Base-by-base conservation (phyloP, 129 eudicot genomes). In the Lonicera japonica region DNA sequence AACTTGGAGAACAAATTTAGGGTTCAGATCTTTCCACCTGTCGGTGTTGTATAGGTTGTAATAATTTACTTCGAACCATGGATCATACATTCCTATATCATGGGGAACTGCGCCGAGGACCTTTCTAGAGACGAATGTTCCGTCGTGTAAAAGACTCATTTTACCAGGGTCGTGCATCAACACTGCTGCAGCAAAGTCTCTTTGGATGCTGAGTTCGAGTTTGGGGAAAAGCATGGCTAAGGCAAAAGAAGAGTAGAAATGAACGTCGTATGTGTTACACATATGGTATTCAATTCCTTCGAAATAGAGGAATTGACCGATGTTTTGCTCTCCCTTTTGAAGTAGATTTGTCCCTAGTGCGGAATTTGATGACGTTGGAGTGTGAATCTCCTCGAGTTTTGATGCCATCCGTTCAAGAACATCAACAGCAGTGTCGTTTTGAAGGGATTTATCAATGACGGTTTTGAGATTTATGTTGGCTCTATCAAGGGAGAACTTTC, bases 61-160 rank as follows among this genome's bases (percentile, higher is more conserved):
- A 25, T 74, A 80, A 39, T 92, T 92, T 60, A 88, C 86, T 71
- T 88, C 86, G 72, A 92, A 87, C 98, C 96, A 92, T 23, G 98
- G 98, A 75, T 92, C 94, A 29, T 72, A 58, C 90, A 92, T 83
- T 60, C 98, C 98, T 51, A 92, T 87, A 77, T 92, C 98, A 65
- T 92, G 98, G 53, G 98, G 98, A 70, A 92, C 96, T 9, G 98
- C 95, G 57, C 98, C 98, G 56, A 92, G 88, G 58, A 81, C 95
- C 48, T 87, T 92, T 57, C 86, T 69, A 17, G 77, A 73, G 47
- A 59, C 91, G 22, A 48, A 50, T 13, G 81, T 78, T 25, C 98
- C 98, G 17, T 92, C 90, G 56, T 63, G 65, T 50, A 92, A 56
- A 64, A 87, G 77, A 18, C 58, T 60, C 88, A 69, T 85, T 70